Conservation (phyloP, 2,329 filamentous ascomycete species). For the Aspergillus sp. region DNA sequence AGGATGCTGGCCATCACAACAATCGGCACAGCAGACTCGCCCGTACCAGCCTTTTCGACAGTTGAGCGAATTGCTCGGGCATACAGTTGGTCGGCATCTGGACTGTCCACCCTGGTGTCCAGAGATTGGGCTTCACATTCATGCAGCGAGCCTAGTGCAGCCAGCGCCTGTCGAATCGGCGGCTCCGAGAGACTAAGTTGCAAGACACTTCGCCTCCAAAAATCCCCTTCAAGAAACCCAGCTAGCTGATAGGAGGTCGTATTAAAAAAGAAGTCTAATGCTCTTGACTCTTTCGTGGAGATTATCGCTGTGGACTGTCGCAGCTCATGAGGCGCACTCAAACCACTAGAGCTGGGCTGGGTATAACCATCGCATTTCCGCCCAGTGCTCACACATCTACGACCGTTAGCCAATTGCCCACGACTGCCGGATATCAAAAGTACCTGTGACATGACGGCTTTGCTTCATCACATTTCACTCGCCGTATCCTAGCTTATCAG, state of each 20-base stretch:
- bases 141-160: slow-evolving; percentile 66
- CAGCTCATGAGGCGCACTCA: background rate
- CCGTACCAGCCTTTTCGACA: slow-evolving; percentile 36
- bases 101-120: background rate
- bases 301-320: slow-evolving; percentile 4
- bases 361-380: background rate
- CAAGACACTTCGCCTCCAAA: slow-evolving; percentile 64
- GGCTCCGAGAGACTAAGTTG: slow-evolving; percentile 63
- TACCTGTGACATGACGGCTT: slow-evolving; percentile 64
- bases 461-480: slow-evolving; percentile 67
- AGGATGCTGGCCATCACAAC: slow-evolving; percentile 61
- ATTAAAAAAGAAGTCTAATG: slow-evolving; percentile 45
- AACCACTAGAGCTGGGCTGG: background rate
- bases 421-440: background rate
- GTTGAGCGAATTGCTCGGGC: slow-evolving; percentile 10
- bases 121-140: slow-evolving; percentile 42
- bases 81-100: background rate
- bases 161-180: slow-evolving; percentile 64
- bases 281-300: slow-evolving; percentile 7
- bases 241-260: slow-evolving; percentile 64
- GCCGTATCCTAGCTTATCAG: slow-evolving; percentile 22
- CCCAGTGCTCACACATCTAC: background rate
- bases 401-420: background rate
- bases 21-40: slow-evolving; percentile 49
- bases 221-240: slow-evolving; percentile 65